A percentile compares a stretch with the other conserved stretches of the same genome.
Evolutionary conservation across 306 rosid species (phyloP).

Genomic region (Vigna mungo): DNA sequence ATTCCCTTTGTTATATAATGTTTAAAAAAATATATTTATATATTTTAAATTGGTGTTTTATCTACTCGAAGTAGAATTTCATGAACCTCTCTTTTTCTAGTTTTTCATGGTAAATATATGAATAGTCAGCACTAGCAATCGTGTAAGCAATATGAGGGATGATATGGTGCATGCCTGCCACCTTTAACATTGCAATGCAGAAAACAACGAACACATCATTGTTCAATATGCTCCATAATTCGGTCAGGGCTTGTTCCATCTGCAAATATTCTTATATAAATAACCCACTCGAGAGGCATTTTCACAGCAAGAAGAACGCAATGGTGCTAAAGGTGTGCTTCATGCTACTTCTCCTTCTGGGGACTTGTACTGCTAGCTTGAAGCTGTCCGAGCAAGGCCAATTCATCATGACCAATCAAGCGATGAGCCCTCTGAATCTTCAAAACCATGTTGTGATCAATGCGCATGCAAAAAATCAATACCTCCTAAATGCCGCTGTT

Average conservation of each 20-base stretch:
- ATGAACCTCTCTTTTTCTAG: too few relatives aligned
- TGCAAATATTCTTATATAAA: neutral
- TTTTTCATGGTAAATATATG: too few relatives aligned
- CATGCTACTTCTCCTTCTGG: slow-evolving; percentile 7
- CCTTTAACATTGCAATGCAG: neutral
- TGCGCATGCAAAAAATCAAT: neutral
- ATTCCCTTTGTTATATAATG: too few relatives aligned
- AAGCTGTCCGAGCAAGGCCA: neutral
- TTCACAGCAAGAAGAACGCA: neutral
- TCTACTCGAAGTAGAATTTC: too few relatives aligned
- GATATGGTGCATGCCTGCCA: too few relatives aligned
- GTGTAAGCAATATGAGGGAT: neutral
- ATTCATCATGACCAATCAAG: neutral
- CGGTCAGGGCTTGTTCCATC: neutral
- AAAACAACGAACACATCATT: neutral
- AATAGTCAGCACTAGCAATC: too few relatives aligned
- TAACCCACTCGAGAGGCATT: neutral
- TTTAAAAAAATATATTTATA: too few relatives aligned
- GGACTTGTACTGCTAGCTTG: neutral
- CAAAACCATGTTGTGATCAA: neutral
- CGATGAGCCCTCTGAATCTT: neutral
- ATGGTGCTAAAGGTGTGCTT: neutral
- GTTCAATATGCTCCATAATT: neutral
- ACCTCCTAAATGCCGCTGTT: neutral
- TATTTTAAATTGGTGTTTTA: too few relatives aligned